These are phyloP conservation scores for Corrigiola litoralis DNA, from an alignment of 179 eudicot genomes.

Conservation along the genomic window DNA sequence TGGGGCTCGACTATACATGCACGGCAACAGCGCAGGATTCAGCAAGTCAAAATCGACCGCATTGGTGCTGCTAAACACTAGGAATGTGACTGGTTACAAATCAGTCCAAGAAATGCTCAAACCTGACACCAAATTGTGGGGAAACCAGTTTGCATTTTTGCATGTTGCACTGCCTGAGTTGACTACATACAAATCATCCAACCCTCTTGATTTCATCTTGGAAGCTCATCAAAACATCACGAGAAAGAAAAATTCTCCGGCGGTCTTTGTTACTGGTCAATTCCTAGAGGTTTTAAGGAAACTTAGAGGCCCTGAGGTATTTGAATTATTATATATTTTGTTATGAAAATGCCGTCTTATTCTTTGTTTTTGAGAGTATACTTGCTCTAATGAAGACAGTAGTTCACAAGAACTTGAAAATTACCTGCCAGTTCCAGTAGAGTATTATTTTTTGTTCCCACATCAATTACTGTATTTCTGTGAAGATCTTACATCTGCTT, in stretches of 20 bases:
- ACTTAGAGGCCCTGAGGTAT: constrained; percentile 69
- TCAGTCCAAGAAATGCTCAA: constrained; percentile 58
- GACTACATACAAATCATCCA: background rate
- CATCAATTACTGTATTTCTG: too few species aligned
- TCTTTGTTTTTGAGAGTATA: background rate
- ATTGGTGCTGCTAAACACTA: constrained; percentile 73
- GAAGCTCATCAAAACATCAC: constrained; percentile 41
- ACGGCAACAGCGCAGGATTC: constrained; percentile 23
- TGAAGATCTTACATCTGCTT: too few species aligned
- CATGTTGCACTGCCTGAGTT: constrained; percentile 52
- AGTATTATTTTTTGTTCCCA: too few species aligned
- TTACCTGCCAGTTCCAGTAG: too few species aligned
- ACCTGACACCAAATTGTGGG: constrained; percentile 44
- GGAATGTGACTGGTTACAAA: constrained; percentile 50
- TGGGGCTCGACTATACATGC: constrained; percentile 69
- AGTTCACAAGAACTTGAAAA: too few species aligned
- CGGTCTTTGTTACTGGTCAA: constrained; percentile 57
- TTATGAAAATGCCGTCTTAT: too few species aligned
- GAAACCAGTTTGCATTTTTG: constrained; percentile 70
- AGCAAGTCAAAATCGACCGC: constrained; percentile 46
- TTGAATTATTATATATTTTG: too few species aligned
- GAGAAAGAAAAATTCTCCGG: constrained; percentile 48
- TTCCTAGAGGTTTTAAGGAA: constrained; percentile 50
- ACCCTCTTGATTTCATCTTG: constrained; percentile 44
- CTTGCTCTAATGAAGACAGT: background rate